A percentile compares a stretch with the other conserved stretches of the same genome.
Conservation (phyloP, 148 eudicot species). For the Chenopodium berlandieri region DNA sequence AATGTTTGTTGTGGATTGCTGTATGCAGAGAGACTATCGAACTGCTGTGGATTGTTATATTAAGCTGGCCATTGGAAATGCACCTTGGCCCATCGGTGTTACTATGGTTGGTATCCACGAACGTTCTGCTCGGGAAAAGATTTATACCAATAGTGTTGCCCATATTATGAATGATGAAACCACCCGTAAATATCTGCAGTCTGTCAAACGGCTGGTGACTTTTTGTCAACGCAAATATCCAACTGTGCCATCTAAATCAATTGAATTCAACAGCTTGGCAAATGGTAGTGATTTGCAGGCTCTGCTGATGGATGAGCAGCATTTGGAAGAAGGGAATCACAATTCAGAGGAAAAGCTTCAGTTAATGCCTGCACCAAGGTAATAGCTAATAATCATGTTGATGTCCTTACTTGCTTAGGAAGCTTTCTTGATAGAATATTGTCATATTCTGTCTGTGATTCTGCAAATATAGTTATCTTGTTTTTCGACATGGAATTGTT, state of each 20-base stretch:
- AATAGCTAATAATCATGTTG: slow-evolving; percentile 22
- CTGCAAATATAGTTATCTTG: too few relatives aligned
- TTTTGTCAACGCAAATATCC: slow-evolving; percentile 92
- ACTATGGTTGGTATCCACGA: slow-evolving; percentile 99
- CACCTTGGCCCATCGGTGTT: too few relatives aligned
- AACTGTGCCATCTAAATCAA: slow-evolving; percentile 88
- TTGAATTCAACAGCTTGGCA: slow-evolving; percentile 95
- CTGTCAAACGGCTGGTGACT: slow-evolving; percentile 86
- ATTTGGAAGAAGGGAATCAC: slow-evolving; percentile 31
- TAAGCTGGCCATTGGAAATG: too few relatives aligned
- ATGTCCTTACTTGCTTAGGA: not conserved
- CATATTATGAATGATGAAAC: slow-evolving; percentile 98
- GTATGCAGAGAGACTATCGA: slow-evolving; percentile 78
- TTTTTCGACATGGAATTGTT: too few relatives aligned
- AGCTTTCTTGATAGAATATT: too few relatives aligned
- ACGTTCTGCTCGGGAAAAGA: slow-evolving; percentile 98
- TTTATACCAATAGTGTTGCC: slow-evolving; percentile 94
- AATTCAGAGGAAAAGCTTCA: slow-evolving; percentile 62
- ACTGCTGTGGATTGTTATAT: slow-evolving; percentile 94
- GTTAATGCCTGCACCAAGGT: slow-evolving; percentile 70
- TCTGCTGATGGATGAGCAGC: slow-evolving; percentile 62
- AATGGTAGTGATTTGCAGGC: slow-evolving; percentile 93
- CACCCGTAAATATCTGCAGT: slow-evolving; percentile 92
- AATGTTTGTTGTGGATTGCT: slow-evolving; percentile 28
- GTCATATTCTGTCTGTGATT: too few relatives aligned